phyloP scores from a whole-genome alignment of 345 rosid genomes.

The Cardamine resedifolia region DNA sequence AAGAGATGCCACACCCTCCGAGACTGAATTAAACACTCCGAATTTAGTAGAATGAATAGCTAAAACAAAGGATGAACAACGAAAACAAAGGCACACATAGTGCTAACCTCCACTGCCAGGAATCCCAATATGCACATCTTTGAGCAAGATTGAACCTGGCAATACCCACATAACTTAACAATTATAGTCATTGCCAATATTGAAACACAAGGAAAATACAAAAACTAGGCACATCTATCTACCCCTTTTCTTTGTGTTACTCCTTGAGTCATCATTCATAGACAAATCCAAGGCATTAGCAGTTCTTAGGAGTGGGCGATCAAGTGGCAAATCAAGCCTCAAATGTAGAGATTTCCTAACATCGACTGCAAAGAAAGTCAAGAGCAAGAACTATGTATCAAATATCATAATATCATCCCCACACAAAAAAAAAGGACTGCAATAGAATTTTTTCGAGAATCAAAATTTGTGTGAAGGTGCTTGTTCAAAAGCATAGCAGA shows the following conservation, averaged over 20 bases:
- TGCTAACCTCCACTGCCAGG: slow-evolving; percentile 84
- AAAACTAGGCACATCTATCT: slow-evolving; percentile 17
- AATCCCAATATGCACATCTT: slow-evolving; percentile 82
- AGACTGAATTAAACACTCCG: slow-evolving; percentile 46
- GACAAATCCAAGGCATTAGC: slow-evolving; percentile 72
- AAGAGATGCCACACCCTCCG: slow-evolving; percentile 69
- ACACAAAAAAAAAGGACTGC: neutral
- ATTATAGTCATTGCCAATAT: neutral
- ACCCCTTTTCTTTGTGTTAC: slow-evolving; percentile 58
- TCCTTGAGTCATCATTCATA: slow-evolving; percentile 42
- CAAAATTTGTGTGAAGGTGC: neutral
- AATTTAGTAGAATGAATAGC: neutral
- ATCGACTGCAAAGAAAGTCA: slow-evolving; percentile 54
- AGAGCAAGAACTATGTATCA: slow-evolving; percentile 1
- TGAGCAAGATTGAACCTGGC: slow-evolving; percentile 63
- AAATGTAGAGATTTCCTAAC: slow-evolving; percentile 68
- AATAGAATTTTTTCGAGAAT: neutral
- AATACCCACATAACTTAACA: slow-evolving; percentile 4
- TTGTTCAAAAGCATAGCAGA: neutral
- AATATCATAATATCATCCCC: neutral
- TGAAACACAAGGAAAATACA: neutral
- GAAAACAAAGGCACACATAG: slow-evolving; percentile 28
- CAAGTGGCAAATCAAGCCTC: slow-evolving; percentile 80
- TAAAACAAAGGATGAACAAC: neutral
- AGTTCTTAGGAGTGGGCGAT: slow-evolving; percentile 84